Evolutionary conservation across 1,139 yeast genomes (phyloP).

Genomic region (Magnusiomyces ingens): DNA sequence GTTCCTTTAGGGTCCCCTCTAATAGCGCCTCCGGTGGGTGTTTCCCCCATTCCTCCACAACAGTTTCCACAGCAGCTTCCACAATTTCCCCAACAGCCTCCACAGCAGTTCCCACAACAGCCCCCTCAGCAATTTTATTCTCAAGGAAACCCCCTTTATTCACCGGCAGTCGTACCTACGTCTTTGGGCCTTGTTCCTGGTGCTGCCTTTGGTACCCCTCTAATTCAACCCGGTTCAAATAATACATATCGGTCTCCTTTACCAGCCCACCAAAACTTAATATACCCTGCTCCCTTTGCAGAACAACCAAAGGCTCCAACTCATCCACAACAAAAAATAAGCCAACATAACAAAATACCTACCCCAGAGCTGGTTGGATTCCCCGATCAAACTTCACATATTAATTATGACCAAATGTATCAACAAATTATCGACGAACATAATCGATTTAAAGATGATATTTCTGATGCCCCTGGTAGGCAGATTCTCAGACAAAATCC

Average conservation of each 20-base stretch:
- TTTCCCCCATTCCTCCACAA: background rate
- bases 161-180: too few species aligned
- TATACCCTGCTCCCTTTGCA: background rate
- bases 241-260: too few species aligned
- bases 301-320: too few species aligned
- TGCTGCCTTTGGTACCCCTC: background rate
- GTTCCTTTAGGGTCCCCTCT: background rate
- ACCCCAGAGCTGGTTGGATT: too few species aligned
- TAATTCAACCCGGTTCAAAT: background rate
- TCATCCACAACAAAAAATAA: too few species aligned
- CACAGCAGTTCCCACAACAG: background rate
- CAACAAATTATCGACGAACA: too few species aligned
- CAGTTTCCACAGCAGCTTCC: background rate
- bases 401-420: too few species aligned
- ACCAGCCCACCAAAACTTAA: background rate
- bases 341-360: too few species aligned
- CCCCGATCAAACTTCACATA: background rate
- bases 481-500: background rate
- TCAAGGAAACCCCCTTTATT: too few species aligned
- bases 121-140: background rate
- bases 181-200: background rate
- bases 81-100: background rate
- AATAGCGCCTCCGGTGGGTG: background rate
- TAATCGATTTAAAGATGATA: too few species aligned
- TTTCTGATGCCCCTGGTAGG: background rate